Evolutionary conservation across 495 filamentous ascomycete species (phyloP), one percentile per base, ranked within the genome.

Genomic region (Astrocystis sublimbata): DNA sequence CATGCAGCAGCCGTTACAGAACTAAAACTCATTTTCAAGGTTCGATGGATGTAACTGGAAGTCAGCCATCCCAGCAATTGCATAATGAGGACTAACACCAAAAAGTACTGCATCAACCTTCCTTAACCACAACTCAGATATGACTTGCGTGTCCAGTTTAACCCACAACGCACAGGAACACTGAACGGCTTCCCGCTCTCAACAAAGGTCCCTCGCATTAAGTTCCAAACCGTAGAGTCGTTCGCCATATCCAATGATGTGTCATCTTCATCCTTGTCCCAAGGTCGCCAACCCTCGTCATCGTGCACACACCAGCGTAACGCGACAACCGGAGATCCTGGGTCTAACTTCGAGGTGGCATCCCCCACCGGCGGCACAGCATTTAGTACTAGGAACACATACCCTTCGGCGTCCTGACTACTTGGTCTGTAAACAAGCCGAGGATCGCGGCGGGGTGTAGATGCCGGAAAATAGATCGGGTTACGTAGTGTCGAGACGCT

Each of bases 181-280:
- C 53, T 57, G 12, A 57, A 57, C 23, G 53, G 40, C 26, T 57
- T 57, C 23, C 53, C 53, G 19, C 53, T 57, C 53, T 57, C 36
- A 7, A 31, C 53, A 21, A 57, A 57, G 6, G 12, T 41, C 2
- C 53, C 53, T 4, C 53, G 35, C 53, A 57, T 28, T 21, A 57
- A 43, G 40, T 12, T 43, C 53, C 53, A 57, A 13, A 57, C 10
- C 6, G 53, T 12, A 3, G n/a, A 41, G 4, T 43, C 21, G 1
- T 12, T 24, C 53, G 6, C 43, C 36, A 17, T 1, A 10, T 57
- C 36, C 23, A 23, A 5, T 6, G 17, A n/a, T 3, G 12, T 31
- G 6, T 21, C 19, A 31, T 57, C 53, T 21, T 33, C 23, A 8
- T 57, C 23, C 31, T 35, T 15, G 12, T 30, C 21, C 53, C 53